Conservation (phyloP, 768 basidiomycete genomes). For the Boletus rufocinnamomeus region DNA sequence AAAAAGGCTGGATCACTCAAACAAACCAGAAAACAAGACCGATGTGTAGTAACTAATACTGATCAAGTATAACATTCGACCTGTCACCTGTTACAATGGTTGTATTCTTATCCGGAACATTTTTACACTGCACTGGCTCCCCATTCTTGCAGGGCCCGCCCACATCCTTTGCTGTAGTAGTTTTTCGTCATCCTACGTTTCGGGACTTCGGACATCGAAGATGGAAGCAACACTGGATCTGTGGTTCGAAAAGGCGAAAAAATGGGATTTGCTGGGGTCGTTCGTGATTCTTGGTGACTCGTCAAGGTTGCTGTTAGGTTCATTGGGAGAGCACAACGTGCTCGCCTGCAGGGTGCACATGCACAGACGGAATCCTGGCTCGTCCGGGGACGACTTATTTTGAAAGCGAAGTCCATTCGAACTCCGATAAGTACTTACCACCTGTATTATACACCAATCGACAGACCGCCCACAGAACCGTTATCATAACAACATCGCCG, state of each 20-base stretch:
- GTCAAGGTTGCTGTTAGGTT: not conserved
- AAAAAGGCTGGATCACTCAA: not conserved
- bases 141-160: too few relatives aligned
- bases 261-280: not conserved
- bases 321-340: not conserved
- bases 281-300: too few relatives aligned
- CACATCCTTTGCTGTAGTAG: too few relatives aligned
- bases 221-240: not conserved
- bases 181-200: too few relatives aligned
- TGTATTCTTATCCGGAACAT: not conserved
- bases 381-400: too few relatives aligned
- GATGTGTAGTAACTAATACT: too few relatives aligned
- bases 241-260: not conserved
- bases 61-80: too few relatives aligned
- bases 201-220: too few relatives aligned
- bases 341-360: not conserved
- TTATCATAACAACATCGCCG: not conserved
- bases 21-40: not conserved
- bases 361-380: too few relatives aligned
- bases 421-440: not conserved
- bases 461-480: not conserved
- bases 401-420: not conserved
- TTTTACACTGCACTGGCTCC: not conserved
- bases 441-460: too few relatives aligned
- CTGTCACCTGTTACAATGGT: too few relatives aligned